Conservation (phyloP, 106 monocot species). For the Alisma plantagoaquatica region DNA sequence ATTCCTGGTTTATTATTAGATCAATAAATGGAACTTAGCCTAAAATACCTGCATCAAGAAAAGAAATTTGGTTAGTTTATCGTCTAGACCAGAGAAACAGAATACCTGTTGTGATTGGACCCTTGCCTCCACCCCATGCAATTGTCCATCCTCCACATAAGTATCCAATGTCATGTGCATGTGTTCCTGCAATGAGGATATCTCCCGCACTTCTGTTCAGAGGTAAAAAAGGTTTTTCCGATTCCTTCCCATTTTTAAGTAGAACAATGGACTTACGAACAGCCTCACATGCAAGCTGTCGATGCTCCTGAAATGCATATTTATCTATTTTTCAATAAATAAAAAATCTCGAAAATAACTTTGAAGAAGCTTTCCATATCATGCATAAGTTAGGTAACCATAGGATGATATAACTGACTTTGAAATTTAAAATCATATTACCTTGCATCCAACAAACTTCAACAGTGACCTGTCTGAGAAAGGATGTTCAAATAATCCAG, state of each 20-base stretch:
- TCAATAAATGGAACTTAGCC: no score
- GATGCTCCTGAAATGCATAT: slow-evolving; percentile 74
- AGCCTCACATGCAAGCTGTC: slow-evolving; percentile 60
- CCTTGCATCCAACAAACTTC: slow-evolving; percentile 61
- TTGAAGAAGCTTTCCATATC: no score
- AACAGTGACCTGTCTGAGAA: slow-evolving; percentile 70
- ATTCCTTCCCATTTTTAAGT: slow-evolving; percentile 67
- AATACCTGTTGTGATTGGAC: slow-evolving; percentile 59
- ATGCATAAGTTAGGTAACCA: neutral
- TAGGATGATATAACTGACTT: no score
- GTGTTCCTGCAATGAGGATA: slow-evolving; percentile 67
- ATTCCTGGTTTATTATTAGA: no score
- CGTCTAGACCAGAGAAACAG: no score
- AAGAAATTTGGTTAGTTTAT: no score
- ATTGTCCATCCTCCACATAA: slow-evolving; percentile 96
- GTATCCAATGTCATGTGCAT: slow-evolving; percentile 86
- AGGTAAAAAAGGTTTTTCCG: slow-evolving; percentile 53
- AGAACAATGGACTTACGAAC: slow-evolving; percentile 79
- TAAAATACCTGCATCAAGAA: no score
- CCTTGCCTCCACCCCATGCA: slow-evolving; percentile 53
- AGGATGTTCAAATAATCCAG: slow-evolving; percentile 81
- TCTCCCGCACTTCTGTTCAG: slow-evolving; percentile 59
- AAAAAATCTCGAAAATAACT: no score
- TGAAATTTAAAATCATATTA: slow-evolving; percentile 7
- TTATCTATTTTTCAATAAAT: no score